Evolutionary conservation across 371 early-diverging fungal species (phyloP).

Genomic region (Rhizopus stolonifer): DNA sequence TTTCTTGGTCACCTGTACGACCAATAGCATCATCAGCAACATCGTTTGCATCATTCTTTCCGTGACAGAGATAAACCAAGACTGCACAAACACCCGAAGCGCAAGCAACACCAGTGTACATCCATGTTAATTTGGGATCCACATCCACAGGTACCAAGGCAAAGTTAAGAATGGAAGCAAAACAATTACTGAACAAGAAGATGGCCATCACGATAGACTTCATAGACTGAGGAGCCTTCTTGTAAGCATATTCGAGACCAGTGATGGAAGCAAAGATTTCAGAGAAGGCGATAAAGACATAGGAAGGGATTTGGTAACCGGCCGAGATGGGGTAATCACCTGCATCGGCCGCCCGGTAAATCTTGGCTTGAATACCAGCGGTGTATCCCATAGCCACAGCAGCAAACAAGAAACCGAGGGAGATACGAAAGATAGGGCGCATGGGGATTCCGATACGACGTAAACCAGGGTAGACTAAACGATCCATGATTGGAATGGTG

Average conservation of each 20-base stretch:
- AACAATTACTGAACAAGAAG: conserved; percentile 67
- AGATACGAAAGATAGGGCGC: conserved; percentile 72
- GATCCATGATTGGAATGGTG: conserved; percentile 72
- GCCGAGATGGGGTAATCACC: conserved; percentile 54
- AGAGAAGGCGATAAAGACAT: conserved; percentile 59
- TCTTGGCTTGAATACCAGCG: conserved; percentile 67
- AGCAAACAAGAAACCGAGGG: conserved; percentile 71
- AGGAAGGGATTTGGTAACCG: conserved; percentile 67
- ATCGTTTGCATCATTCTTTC: conserved; percentile 18
- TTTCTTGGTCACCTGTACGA: neutral
- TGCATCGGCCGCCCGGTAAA: conserved; percentile 51
- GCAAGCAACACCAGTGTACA: conserved; percentile 51
- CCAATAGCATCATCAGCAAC: conserved; percentile 26
- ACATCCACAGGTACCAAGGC: conserved; percentile 61
- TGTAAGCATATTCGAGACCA: conserved; percentile 77
- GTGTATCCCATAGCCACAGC: conserved; percentile 69
- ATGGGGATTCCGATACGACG: conserved; percentile 61
- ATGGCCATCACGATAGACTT: conserved; percentile 73
- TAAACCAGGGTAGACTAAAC: conserved; percentile 65
- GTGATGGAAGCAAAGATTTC: conserved; percentile 72
- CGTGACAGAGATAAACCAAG: conserved; percentile 23
- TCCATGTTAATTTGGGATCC: conserved; percentile 64
- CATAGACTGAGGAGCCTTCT: conserved; percentile 65
- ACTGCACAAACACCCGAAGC: conserved; percentile 12
- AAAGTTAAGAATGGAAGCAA: conserved; percentile 64